A percentile compares a stretch with the other conserved stretches of the same genome.
Evolutionary conservation across 768 basidiomycete genomes (phyloP).

Genomic region (Boletus rubescentipes): DNA sequence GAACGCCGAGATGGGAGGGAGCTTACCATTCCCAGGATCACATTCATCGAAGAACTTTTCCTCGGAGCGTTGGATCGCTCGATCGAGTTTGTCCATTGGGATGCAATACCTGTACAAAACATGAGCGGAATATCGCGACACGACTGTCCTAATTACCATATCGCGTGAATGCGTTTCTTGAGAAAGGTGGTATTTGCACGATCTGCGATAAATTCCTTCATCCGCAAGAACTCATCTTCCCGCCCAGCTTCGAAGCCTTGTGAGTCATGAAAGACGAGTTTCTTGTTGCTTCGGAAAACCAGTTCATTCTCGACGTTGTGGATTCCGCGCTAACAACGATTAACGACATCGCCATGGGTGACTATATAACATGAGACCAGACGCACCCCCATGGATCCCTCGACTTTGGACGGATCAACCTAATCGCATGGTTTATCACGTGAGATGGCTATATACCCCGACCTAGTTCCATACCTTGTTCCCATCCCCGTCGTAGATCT

Average conservation of each 20-base stretch:
- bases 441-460: background rate
- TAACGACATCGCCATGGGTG: background rate
- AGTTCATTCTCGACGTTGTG: background rate
- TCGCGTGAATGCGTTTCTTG: background rate
- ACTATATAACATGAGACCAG: background rate
- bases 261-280: background rate
- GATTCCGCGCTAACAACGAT: background rate
- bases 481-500: background rate
- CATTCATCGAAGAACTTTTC: background rate
- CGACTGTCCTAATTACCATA: no score
- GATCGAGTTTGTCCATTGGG: background rate
- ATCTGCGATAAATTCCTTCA: background rate
- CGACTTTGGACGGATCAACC: background rate
- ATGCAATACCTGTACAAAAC: background rate
- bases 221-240: background rate
- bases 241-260: conserved; percentile 5
- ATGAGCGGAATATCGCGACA: background rate
- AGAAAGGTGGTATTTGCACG: background rate
- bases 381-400: background rate
- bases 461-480: background rate
- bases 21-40: background rate
- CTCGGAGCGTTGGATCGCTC: background rate
- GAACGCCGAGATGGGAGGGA: no score
- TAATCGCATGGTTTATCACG: background rate
- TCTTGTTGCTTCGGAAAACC: background rate